These are phyloP conservation scores for fission yeast (Schizosaccharomyces pombe) DNA, from an alignment of 805 yeast genomes.

Conservation along the genomic window ASM294v3 CU329670.1:4825501-4826000, in stretches of 20 bases:
- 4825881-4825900: too few relatives aligned
- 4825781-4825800: background rate
- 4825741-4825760: constrained; percentile 52
- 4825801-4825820: too few relatives aligned
- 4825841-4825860: too few relatives aligned
- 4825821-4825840: too few relatives aligned
- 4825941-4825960: constrained; percentile 58
- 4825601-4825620: constrained; percentile 84
- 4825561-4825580: constrained; percentile 97
- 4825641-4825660: constrained; percentile 77
- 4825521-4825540: constrained; percentile 79
- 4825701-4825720: constrained; percentile 69
- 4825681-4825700: constrained; percentile 80
- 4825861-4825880: too few relatives aligned
- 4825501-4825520: constrained; percentile 96
- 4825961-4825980: constrained; percentile 88
- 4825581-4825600: constrained; percentile 72
- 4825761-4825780: background rate
- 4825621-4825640: constrained; percentile 76
- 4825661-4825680: constrained; percentile 93
- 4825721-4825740: constrained; percentile 52
- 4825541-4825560: constrained; percentile 94
- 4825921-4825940: constrained; percentile 56
- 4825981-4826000: constrained; percentile 79
- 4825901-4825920: constrained; percentile 18